Evolutionary conservation across 257 asterid genomes (phyloP).

Genomic region (Solanum bukasovii): DNA sequence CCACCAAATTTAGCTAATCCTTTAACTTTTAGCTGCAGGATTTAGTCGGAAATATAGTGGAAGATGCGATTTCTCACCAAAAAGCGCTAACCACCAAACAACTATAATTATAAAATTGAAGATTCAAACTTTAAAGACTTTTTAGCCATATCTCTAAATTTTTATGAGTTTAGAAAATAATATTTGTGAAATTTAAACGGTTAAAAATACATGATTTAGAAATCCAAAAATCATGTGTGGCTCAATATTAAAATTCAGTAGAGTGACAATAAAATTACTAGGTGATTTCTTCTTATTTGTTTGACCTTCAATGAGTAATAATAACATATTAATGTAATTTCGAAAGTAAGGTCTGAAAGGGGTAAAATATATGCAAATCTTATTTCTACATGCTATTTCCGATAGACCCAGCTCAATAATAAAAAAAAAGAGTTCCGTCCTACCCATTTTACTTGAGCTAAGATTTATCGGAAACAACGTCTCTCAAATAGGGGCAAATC

Average conservation of each 20-base stretch:
- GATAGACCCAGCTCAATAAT: background rate
- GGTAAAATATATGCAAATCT: background rate
- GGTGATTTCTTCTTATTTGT: background rate
- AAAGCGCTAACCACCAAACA: background rate
- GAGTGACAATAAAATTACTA: background rate
- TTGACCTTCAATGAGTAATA: background rate
- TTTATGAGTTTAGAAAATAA: background rate
- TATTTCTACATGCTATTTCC: rapidly evolving
- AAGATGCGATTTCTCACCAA: background rate
- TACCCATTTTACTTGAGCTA: background rate
- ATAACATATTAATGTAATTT: background rate
- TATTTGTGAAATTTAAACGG: background rate
- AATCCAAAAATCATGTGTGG: background rate
- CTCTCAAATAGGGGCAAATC: background rate
- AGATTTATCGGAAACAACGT: background rate
- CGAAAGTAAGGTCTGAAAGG: too few relatives aligned
- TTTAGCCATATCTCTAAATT: background rate
- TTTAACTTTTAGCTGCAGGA: background rate
- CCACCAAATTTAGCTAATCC: background rate
- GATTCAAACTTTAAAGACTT: background rate
- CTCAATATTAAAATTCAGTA: background rate
- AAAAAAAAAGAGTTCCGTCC: background rate
- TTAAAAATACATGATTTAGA: background rate
- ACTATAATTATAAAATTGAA: background rate
- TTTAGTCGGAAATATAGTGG: background rate